A percentile compares a stretch with the other conserved stretches of the same genome.
Evolutionary conservation across 2,329 filamentous ascomycete species (phyloP).

Genomic region (Colletotrichum paranaense): DNA sequence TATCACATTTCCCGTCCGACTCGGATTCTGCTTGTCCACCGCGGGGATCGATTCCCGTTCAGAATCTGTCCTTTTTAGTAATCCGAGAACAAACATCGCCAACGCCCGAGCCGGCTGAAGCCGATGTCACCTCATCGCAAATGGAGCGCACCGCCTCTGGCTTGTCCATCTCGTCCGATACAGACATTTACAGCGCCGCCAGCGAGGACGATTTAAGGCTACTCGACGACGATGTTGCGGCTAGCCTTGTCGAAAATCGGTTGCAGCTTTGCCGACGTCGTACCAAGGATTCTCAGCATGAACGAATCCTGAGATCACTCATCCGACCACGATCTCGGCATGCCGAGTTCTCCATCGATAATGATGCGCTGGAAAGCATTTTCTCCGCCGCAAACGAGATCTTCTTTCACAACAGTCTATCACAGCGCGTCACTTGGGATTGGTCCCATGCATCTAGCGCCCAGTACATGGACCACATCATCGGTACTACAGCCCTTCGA

Average conservation of each 20-base stretch:
- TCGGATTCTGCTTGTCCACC: conserved; percentile 2
- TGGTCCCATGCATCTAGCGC: conserved; percentile 65
- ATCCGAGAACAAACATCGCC: conserved; percentile 49
- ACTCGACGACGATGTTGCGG: conserved; percentile 59
- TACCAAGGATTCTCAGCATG: conserved; percentile 62
- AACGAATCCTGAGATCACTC: conserved; percentile 67
- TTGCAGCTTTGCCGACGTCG: conserved; percentile 57
- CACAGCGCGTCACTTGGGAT: conserved; percentile 70
- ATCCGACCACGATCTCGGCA: conserved; percentile 62
- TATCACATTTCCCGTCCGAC: conserved; percentile 13
- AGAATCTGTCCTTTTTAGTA: conserved; percentile 50
- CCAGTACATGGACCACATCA: conserved; percentile 65
- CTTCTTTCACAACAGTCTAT: conserved; percentile 69
- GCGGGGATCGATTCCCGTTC: conserved; percentile 44
- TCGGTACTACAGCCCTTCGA: conserved; percentile 72
- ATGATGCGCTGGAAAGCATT: conserved; percentile 67
- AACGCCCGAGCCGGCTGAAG: conserved; percentile 29
- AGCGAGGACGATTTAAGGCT: conserved; percentile 48
- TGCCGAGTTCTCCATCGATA: conserved; percentile 65
- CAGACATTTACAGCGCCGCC: conserved; percentile 41
- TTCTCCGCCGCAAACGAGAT: conserved; percentile 71
- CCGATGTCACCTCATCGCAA: conserved; percentile 38
- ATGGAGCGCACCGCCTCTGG: conserved; percentile 64
- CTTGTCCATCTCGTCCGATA: conserved; percentile 58
- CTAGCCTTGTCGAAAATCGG: conserved; percentile 60